phyloP scores from a whole-genome alignment of 495 filamentous ascomycete genomes.

The Penicillium cinerascens region DNA sequence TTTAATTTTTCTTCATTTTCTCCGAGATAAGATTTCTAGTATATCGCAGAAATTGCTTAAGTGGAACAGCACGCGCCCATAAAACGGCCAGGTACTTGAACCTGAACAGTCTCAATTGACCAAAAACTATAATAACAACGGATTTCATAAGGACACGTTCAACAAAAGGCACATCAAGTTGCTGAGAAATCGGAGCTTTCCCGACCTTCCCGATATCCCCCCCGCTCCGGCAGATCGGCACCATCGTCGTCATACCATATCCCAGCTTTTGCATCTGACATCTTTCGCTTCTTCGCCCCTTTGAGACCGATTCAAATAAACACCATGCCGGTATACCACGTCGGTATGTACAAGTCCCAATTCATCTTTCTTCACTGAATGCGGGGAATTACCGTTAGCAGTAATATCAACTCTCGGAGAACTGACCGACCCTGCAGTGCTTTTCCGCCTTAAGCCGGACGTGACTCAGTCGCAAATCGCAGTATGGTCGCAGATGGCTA shows the following conservation, averaged over 20 bases:
- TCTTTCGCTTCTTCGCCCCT: not conserved
- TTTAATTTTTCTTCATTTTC: too few relatives aligned
- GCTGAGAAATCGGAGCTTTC: not conserved
- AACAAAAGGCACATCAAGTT: not conserved
- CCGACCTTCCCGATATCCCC: not conserved
- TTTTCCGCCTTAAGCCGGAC: constrained; percentile 42
- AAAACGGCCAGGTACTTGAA: too few relatives aligned
- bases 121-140: too few relatives aligned
- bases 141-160: not conserved
- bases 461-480: constrained; percentile 31
- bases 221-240: not conserved
- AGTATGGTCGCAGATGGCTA: constrained; percentile 25
- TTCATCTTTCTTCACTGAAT: not conserved
- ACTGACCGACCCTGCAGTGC: constrained; percentile 26
- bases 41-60: too few relatives aligned
- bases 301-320: not conserved
- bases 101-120: too few relatives aligned
- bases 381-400: not conserved
- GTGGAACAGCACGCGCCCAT: too few relatives aligned
- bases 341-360: constrained; percentile 21
- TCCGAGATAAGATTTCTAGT: too few relatives aligned
- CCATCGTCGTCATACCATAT: not conserved
- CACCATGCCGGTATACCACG: constrained; percentile 35
- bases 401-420: not conserved
- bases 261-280: not conserved